phyloP scores from a whole-genome alignment of 139 green algal genomes.

The Zygnema cylindricum region DNA sequence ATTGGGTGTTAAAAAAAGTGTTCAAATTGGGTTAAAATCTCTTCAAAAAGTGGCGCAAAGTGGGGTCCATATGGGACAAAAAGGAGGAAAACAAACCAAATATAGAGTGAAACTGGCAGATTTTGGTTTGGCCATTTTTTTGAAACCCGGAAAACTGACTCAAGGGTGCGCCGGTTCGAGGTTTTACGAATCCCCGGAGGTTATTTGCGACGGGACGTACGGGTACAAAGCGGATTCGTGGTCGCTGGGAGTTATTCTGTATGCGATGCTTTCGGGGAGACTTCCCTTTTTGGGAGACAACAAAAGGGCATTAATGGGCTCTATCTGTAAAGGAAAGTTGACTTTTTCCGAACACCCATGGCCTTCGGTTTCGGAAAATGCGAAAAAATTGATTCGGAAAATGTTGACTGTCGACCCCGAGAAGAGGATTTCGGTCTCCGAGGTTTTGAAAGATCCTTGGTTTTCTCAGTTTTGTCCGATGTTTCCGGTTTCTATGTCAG shows the following conservation, averaged over 20 bases:
- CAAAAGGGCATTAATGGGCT: not conserved
- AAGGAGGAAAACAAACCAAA: not conserved
- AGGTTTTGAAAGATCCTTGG: slow-evolving; percentile 26
- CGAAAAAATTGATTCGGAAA: slow-evolving; percentile 14
- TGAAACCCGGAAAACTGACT: not conserved
- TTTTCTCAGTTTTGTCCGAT: not conserved
- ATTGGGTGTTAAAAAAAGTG: too few relatives aligned
- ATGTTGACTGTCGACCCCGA: slow-evolving; percentile 35
- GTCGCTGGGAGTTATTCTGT: slow-evolving; percentile 24
- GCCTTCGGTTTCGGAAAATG: not conserved
- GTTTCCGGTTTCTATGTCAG: too few relatives aligned
- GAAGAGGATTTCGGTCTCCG: not conserved
- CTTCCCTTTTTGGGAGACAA: not conserved
- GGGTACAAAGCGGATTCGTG: slow-evolving; percentile 18
- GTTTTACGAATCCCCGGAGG: slow-evolving; percentile 30
- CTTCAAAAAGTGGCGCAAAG: not conserved
- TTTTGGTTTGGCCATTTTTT: slow-evolving; percentile 19
- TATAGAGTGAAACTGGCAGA: slow-evolving; percentile 15
- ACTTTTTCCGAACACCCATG: not conserved
- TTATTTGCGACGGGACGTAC: slow-evolving; percentile 11
- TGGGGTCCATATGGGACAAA: not conserved
- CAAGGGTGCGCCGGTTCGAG: slow-evolving; percentile 8
- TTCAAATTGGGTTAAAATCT: too few relatives aligned
- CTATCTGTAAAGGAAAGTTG: not conserved
- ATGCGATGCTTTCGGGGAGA: slow-evolving; percentile 24